phyloP scores from a whole-genome alignment of 225 moss, liverwort and hornwort genomes.

The Anthoceros angustus region DNA sequence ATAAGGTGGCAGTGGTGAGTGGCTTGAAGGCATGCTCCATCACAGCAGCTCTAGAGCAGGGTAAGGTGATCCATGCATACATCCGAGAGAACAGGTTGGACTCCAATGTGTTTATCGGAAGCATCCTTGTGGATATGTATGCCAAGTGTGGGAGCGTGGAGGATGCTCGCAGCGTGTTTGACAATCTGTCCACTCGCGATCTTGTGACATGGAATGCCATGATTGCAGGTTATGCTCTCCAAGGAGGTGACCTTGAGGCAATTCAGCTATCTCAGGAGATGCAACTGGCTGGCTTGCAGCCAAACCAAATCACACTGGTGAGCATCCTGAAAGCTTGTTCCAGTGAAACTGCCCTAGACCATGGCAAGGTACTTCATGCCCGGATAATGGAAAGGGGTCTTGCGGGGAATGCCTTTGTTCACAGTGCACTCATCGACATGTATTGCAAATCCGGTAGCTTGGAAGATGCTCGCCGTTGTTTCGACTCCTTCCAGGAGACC shows the following conservation, averaged over 20 bases:
- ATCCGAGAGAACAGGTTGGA: not conserved
- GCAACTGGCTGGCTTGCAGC: not conserved
- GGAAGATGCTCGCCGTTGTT: not conserved
- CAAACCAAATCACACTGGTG: not conserved
- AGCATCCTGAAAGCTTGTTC: not conserved
- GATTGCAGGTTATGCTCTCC: not conserved
- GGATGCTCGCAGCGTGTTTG: not conserved
- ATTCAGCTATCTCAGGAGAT: not conserved
- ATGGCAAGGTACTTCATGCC: not conserved
- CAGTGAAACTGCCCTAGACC: not conserved
- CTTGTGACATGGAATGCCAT: not conserved
- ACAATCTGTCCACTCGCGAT: not conserved
- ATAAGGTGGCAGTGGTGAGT: not conserved
- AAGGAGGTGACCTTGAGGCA: not conserved
- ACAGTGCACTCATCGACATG: not conserved
- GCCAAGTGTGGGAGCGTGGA: not conserved
- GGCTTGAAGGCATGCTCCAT: not conserved
- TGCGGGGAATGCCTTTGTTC: not conserved
- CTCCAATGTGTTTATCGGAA: not conserved
- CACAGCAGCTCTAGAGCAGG: not conserved
- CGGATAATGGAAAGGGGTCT: not conserved
- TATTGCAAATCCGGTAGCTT: not conserved
- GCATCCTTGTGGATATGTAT: not conserved
- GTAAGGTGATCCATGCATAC: not conserved
- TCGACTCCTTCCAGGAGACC: not conserved